Conservation (phyloP, 1,284 basidiomycete species). For the Caloboletus firmus region DNA sequence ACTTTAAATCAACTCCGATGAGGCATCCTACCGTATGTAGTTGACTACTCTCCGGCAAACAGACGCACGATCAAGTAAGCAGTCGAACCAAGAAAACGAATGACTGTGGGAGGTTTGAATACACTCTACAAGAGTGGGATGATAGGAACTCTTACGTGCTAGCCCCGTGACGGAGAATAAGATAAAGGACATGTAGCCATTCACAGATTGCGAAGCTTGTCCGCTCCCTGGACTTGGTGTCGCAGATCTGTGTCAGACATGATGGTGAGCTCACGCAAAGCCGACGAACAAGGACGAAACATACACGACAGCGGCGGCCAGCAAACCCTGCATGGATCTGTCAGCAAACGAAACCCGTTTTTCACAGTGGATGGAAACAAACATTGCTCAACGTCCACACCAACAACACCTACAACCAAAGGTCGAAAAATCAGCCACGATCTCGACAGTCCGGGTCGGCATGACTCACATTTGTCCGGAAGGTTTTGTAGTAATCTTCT, state of each 20-base stretch:
- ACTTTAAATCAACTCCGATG: neutral
- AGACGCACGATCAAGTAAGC: conserved; percentile 77
- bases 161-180: conserved; percentile 84
- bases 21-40: neutral
- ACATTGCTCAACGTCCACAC: conserved; percentile 86
- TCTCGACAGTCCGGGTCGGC: neutral
- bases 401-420: conserved; percentile 56
- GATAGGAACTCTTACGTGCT: conserved; percentile 58
- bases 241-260: conserved; percentile 42
- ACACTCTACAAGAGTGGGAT: neutral
- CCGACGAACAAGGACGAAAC: conserved; percentile 19
- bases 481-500: conserved; percentile 87
- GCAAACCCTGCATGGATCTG: conserved; percentile 48
- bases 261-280: conserved; percentile 2
- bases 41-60: conserved; percentile 75
- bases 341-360: conserved; percentile 15
- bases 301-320: conserved; percentile 73
- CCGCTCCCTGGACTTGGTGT: conserved; percentile 40
- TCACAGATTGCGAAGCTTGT: conserved; percentile 49
- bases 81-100: conserved; percentile 80
- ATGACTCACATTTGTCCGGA: conserved; percentile 75
- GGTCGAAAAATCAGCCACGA: conserved; percentile 5
- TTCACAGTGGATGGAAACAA: conserved; percentile 20
- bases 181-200: conserved; percentile 80
- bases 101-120: conserved; percentile 46